Evolutionary conservation across 2,329 filamentous ascomycete genomes (phyloP).

Genomic region (Fusarium sp.): DNA sequence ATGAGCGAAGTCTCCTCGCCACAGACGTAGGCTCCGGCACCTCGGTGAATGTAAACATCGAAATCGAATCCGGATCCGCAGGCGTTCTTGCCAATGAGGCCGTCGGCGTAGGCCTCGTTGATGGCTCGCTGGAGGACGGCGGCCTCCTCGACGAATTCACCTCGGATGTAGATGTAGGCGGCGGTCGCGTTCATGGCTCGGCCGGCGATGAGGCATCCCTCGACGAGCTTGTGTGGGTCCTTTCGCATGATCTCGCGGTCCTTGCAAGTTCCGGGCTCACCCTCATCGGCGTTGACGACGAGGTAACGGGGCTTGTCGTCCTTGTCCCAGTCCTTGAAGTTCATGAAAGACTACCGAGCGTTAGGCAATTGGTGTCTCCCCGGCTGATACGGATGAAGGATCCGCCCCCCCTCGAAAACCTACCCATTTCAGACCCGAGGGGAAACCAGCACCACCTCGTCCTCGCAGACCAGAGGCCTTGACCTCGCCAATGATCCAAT

Average conservation of each 20-base stretch:
- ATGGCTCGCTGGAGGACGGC: constrained; percentile 93
- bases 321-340: constrained; percentile 99
- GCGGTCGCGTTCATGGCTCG: constrained; percentile 99
- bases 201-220: constrained; percentile 94
- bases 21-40: constrained; percentile 96
- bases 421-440: constrained; percentile 99
- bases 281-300: constrained; percentile 98
- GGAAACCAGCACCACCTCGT: constrained; percentile 96
- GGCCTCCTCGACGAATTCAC: constrained; percentile 97
- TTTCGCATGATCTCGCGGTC: constrained; percentile 99
- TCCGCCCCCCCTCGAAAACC: constrained; percentile 46
- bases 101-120: constrained; percentile 95
- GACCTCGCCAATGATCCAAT: constrained; percentile 98
- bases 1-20: constrained; percentile 98
- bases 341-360: constrained; percentile 88
- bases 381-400: constrained; percentile 21
- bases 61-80: constrained; percentile 98
- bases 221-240: constrained; percentile 98
- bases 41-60: constrained; percentile 94
- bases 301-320: constrained; percentile 94
- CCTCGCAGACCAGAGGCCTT: constrained; percentile 96
- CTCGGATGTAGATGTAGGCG: constrained; percentile 99
- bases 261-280: constrained; percentile 98
- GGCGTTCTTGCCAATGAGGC: constrained; percentile 97
- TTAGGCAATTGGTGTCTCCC: constrained; percentile 38